Percentiles rank a stretch among this genome's conserved stretches.
phyloP scores from a whole-genome alignment of 495 filamentous ascomycete species.

The Cudoniella acicularis region DNA sequence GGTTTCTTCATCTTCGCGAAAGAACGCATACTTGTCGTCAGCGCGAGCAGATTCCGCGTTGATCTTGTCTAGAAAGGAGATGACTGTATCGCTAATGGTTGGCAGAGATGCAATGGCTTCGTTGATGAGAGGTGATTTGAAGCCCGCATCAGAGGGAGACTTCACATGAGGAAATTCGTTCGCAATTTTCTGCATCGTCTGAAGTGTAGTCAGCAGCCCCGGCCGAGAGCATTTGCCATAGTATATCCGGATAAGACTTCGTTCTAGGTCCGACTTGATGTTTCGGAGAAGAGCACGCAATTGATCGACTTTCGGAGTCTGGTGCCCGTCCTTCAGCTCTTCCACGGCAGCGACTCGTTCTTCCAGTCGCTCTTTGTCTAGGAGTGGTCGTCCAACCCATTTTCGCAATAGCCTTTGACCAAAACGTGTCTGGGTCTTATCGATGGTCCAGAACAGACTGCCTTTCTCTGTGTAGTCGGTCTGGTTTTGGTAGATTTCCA shows the following conservation, averaged over 20 bases:
- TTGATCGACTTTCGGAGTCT: slow-evolving; percentile 64
- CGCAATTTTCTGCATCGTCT: slow-evolving; percentile 78
- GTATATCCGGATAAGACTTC: slow-evolving; percentile 90
- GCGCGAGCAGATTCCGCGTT: slow-evolving; percentile 77
- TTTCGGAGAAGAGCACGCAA: slow-evolving; percentile 64
- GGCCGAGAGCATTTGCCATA: slow-evolving; percentile 92
- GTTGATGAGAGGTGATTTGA: slow-evolving; percentile 66
- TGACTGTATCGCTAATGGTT: slow-evolving; percentile 64
- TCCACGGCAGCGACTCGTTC: slow-evolving; percentile 86
- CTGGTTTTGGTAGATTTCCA: slow-evolving; percentile 94
- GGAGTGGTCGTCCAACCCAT: slow-evolving; percentile 90
- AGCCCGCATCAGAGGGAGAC: slow-evolving; percentile 63
- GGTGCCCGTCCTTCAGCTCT: slow-evolving; percentile 71
- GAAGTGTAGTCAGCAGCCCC: slow-evolving; percentile 80
- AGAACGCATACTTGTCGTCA: slow-evolving; percentile 93
- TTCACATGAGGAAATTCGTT: slow-evolving; percentile 67
- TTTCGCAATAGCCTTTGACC: slow-evolving; percentile 84
- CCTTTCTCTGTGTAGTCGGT: slow-evolving; percentile 85
- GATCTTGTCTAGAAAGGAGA: slow-evolving; percentile 75
- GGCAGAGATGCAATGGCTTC: slow-evolving; percentile 74
- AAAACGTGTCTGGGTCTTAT: slow-evolving; percentile 88
- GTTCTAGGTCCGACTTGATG: slow-evolving; percentile 81
- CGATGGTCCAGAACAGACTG: slow-evolving; percentile 91
- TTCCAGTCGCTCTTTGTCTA: slow-evolving; percentile 73
- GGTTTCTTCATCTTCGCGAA: slow-evolving; percentile 78